Base-by-base conservation (phyloP, 2,329 filamentous ascomycete species). In the Dactylellina cionopaga region DNA sequence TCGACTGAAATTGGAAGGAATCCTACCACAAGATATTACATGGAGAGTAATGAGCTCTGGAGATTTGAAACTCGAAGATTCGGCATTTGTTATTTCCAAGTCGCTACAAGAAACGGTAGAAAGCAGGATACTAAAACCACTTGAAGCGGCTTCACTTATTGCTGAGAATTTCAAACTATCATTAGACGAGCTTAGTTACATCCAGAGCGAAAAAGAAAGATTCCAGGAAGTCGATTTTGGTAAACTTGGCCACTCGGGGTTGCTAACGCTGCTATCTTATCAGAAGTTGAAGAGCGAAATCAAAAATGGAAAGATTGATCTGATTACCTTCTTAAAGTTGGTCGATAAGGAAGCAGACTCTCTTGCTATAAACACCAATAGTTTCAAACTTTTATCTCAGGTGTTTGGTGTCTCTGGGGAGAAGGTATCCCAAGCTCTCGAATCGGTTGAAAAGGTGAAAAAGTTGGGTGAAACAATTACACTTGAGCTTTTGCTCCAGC, bases 141-240 rank as follows among this genome's bases (percentile, higher is more conserved):
- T 55, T 10, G 29, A 55, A 5, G 51, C 15, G 1, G 51, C 51
- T 39, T 13, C 51, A 15, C n/a, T 55, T 13, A 11, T 37, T 17
- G 31, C 51, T 2, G 19, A 55, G 33, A 7, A 24, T n/a, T 7
- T 55, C n/a, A 15, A 25, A 24, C 29, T 55, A 1, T 5, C n/a
- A 4, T 5, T 19, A 11, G 51, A 19, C n/a, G 51, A 55, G 17
- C 6, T 55, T 9, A 6, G 19, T 15, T 39, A 55, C 13, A 55
- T 55, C 3, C 51, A 55, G 31, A 39, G 25, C 9, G 51, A 55
- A 3, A 25, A 5, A 5, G 3, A 7, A 4, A 13, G 51, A 13
- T 55, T 55, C 51, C 15, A 19, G 7, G 19, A 41, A 2, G 51
- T 55, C 2, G 51, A 55, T 27, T 55, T 55, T 27, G 35, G 31